These are phyloP conservation scores for Allium cepa DNA, from an alignment of 106 monocot species.

Conservation along the genomic window DNA sequence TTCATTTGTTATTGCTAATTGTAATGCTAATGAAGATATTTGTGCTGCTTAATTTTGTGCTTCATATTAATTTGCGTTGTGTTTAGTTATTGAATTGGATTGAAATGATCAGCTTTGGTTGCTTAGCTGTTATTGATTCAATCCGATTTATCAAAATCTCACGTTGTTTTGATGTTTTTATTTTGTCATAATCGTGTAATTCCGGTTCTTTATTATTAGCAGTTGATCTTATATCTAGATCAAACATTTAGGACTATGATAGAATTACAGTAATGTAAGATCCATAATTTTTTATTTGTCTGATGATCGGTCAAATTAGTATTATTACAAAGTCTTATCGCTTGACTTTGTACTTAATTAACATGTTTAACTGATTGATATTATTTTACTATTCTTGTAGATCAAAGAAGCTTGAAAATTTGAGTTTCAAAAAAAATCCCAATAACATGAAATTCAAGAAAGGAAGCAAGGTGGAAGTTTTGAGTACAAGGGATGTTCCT, in stretches of 20 bases:
- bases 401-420: not conserved
- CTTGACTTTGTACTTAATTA: not conserved
- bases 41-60: not conserved
- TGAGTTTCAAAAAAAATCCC: not conserved
- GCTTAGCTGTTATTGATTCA: not conserved
- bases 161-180: not conserved
- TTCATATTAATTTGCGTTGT: not conserved
- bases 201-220: too few relatives aligned
- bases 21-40: not conserved
- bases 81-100: not conserved
- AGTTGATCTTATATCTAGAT: too few relatives aligned
- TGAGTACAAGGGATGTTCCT: constrained; percentile 14
- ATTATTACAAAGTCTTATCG: not conserved
- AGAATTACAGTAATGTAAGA: not conserved
- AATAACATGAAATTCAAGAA: constrained; percentile 30
- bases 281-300: not conserved
- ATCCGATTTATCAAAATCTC: not conserved
- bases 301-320: not conserved
- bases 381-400: not conserved
- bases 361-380: not conserved
- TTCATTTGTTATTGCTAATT: not conserved
- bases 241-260: too few relatives aligned
- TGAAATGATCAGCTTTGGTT: not conserved
- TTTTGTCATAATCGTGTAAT: not conserved
- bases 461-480: constrained; percentile 37